These are phyloP conservation scores for Imleria badia DNA, from an alignment of 768 basidiomycete species.

Conservation along the genomic window DNA sequence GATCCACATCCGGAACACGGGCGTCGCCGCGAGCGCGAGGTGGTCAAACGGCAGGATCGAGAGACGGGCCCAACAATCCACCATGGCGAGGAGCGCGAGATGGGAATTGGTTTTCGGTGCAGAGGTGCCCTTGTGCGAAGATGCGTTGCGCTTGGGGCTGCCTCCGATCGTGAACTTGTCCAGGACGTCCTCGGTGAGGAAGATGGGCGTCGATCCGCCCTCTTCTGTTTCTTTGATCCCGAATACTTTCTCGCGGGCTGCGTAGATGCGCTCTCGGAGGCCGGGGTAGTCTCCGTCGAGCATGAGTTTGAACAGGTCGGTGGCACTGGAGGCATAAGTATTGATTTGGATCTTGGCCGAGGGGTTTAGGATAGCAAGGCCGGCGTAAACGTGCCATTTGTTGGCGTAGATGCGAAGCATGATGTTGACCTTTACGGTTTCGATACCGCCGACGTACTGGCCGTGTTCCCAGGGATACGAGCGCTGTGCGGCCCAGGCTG, in stretches of 20 bases:
- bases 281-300: constrained; percentile 52
- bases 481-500: constrained; percentile 79
- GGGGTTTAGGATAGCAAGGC: constrained; percentile 96
- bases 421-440: constrained; percentile 96
- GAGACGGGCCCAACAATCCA: constrained; percentile 94
- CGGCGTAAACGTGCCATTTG: constrained; percentile 99
- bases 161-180: constrained; percentile 86
- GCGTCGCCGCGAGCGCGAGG: constrained; percentile 91
- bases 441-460: constrained; percentile 94
- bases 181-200: constrained; percentile 77
- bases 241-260: constrained; percentile 77
- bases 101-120: constrained; percentile 72
- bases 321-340: constrained; percentile 82
- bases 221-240: constrained; percentile 38
- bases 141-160: constrained; percentile 10
- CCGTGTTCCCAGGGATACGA: constrained; percentile 96
- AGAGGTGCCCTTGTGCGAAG: constrained; percentile 8
- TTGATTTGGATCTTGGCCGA: constrained; percentile 85
- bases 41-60: constrained; percentile 87
- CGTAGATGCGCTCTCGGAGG: constrained; percentile 71
- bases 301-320: constrained; percentile 96
- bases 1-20: constrained; percentile 94
- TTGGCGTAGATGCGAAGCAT: constrained; percentile 94
- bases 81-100: constrained; percentile 94
- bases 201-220: constrained; percentile 52